A percentile compares a stretch with the other conserved stretches of the same genome.
Conservation (phyloP, 768 basidiomycete species). For the Trametes maxima region DNA sequence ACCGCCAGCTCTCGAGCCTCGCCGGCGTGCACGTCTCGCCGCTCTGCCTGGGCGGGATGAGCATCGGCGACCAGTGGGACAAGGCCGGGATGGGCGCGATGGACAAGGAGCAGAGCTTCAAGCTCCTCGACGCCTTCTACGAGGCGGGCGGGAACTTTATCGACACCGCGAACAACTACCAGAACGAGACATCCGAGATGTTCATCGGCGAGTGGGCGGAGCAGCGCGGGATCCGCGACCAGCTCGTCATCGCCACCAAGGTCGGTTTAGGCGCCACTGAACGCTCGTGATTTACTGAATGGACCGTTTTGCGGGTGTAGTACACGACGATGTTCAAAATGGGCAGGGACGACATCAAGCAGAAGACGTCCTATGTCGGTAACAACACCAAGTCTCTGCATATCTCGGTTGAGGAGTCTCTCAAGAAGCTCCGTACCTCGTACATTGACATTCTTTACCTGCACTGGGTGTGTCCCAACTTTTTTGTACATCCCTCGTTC, state of each 20-base stretch:
- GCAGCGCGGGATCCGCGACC: constrained; percentile 38
- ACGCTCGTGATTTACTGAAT: neutral
- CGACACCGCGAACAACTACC: constrained; percentile 42
- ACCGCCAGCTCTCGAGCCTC: constrained; percentile 37
- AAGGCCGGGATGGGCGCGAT: constrained; percentile 35
- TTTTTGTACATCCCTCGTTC: neutral
- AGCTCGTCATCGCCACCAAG: constrained; percentile 39
- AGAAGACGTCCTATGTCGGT: constrained; percentile 44
- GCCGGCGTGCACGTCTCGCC: constrained; percentile 43
- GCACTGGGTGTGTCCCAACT: constrained; percentile 53
- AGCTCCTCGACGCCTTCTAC: constrained; percentile 43
- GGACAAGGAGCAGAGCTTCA: constrained; percentile 39
- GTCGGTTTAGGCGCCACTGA: constrained; percentile 1
- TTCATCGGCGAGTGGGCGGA: constrained; percentile 48
- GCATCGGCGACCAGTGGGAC: constrained; percentile 42
- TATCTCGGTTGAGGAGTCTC: constrained; percentile 37
- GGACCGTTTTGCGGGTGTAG: constrained; percentile 11
- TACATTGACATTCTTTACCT: constrained; percentile 62
- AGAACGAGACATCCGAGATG: constrained; percentile 39
- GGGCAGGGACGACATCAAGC: constrained; percentile 20
- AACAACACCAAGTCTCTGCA: constrained; percentile 41
- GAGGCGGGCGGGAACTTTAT: constrained; percentile 39
- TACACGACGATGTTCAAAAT: constrained; percentile 32
- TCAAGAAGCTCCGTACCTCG: constrained; percentile 55
- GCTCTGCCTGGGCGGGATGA: constrained; percentile 41